phyloP scores from a whole-genome alignment of 352 stramenopile species.

The Pythium phragmiticola region DNA sequence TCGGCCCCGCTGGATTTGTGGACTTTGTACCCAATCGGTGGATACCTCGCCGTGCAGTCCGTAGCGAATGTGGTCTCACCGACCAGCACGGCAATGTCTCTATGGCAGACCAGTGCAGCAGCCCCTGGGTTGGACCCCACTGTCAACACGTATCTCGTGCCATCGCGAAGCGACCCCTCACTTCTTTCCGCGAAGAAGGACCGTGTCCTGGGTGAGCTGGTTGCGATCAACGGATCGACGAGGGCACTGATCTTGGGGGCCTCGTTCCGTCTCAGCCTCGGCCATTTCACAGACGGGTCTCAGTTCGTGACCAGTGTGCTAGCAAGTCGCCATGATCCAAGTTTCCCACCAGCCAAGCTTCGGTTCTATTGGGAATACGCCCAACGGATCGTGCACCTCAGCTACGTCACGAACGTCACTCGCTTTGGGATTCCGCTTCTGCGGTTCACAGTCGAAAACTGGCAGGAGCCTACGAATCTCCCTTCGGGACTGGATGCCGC shows the following conservation, averaged over 20 bases:
- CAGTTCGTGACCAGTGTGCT: conserved; percentile 56
- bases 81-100: not conserved
- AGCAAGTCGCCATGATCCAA: conserved; percentile 14
- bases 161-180: conserved; percentile 23
- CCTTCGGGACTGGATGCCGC: conserved; percentile 30
- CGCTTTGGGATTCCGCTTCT: conserved; percentile 49
- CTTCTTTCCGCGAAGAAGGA: conserved; percentile 35
- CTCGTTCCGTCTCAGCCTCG: conserved; percentile 25
- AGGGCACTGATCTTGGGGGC: conserved; percentile 33
- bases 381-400: conserved; percentile 40
- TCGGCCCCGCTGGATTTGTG: not conserved
- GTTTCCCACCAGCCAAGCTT: conserved; percentile 41
- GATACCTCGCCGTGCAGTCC: conserved; percentile 22
- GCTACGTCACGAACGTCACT: conserved; percentile 45
- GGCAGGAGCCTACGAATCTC: conserved; percentile 36
- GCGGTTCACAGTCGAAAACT: conserved; percentile 44
- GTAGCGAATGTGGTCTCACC: conserved; percentile 25
- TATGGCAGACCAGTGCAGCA: conserved; percentile 22
- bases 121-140: not conserved
- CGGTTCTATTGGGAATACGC: conserved; percentile 57
- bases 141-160: conserved; percentile 28
- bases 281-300: conserved; percentile 47
- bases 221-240: conserved; percentile 36
- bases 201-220: conserved; percentile 39
- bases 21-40: conserved; percentile 19